Conservation (phyloP, 1,284 basidiomycete genomes). For the Singerocomus rubriflavus region DNA sequence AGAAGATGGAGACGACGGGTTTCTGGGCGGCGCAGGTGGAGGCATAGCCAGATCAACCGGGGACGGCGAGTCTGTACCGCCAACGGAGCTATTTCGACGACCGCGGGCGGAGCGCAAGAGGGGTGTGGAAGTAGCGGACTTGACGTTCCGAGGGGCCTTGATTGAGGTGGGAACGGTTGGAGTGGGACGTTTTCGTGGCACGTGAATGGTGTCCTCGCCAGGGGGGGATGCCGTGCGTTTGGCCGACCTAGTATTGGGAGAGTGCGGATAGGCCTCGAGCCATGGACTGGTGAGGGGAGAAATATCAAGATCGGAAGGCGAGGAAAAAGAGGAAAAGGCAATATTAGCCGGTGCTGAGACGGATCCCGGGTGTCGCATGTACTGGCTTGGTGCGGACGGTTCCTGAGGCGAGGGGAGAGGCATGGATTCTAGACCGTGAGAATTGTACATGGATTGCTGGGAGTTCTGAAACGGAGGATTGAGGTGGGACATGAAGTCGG, state of each 20-base stretch:
- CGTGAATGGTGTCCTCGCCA: conserved; percentile 38
- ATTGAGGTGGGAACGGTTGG: conserved; percentile 31
- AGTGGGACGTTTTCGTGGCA: conserved; percentile 52
- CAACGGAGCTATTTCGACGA: conserved; percentile 41
- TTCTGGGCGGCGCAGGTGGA: conserved; percentile 54
- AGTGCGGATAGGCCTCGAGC: conserved; percentile 53
- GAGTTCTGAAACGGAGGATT: conserved; percentile 42
- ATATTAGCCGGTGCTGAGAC: conserved; percentile 63
- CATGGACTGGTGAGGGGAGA: conserved; percentile 75
- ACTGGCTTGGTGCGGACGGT: conserved; percentile 24
- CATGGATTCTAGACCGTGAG: conserved; percentile 20
- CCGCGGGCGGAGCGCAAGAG: conserved; percentile 43
- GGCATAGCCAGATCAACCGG: conserved; percentile 83
- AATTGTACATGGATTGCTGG: conserved; percentile 29
- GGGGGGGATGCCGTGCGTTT: conserved; percentile 44
- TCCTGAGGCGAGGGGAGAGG: conserved; percentile 31
- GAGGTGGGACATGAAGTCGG: conserved; percentile 65
- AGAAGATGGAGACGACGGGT: conserved; percentile 15
- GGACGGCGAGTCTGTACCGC: conserved; percentile 62
- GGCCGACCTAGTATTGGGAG: conserved; percentile 30
- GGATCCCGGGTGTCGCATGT: conserved; percentile 40
- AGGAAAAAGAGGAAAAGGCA: conserved; percentile 47
- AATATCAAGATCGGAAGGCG: conserved; percentile 59
- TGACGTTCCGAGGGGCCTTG: conserved; percentile 43
- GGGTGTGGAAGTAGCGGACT: conserved; percentile 63